Percentiles rank a stretch among this genome's conserved stretches.
Conservation (phyloP, 345 rosid species). For the Turnera subulata region DNA sequence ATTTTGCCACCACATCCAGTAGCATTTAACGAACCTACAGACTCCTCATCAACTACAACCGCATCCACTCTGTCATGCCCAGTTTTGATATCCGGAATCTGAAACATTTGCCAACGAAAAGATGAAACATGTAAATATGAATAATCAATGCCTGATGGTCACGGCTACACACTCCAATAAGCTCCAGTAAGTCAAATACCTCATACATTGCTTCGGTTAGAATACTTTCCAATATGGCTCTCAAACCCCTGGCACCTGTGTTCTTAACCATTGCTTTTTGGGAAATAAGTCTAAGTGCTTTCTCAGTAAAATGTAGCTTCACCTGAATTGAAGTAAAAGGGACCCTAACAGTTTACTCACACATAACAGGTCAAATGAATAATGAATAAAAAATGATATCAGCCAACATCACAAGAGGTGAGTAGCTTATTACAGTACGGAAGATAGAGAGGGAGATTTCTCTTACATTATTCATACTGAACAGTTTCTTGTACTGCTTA, state of each 20-base stretch:
- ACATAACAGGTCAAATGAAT: neutral
- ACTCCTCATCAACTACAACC: conserved; percentile 76
- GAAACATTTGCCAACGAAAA: conserved; percentile 22
- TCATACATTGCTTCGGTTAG: conserved; percentile 95
- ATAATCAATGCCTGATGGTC: neutral
- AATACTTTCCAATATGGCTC: conserved; percentile 83
- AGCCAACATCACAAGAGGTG: neutral
- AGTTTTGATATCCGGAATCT: conserved; percentile 75
- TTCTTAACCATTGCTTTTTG: conserved; percentile 84
- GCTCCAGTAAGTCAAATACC: conserved; percentile 38
- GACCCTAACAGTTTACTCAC: neutral
- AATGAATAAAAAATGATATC: neutral
- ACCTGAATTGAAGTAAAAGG: conserved; percentile 51
- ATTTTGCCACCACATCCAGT: conserved; percentile 71
- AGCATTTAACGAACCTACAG: conserved; percentile 51
- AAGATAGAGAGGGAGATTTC: neutral
- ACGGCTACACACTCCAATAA: neutral
- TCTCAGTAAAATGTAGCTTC: conserved; percentile 75
- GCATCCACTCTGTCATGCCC: conserved; percentile 72
- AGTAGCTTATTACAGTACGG: neutral
- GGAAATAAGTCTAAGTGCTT: conserved; percentile 71
- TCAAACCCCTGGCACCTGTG: conserved; percentile 92
- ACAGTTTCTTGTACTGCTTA: conserved; percentile 88
- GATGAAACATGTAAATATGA: neutral
- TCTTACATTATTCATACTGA: conserved; percentile 84